Evolutionary conservation across 2,329 filamentous ascomycete species (phyloP), one percentile per base, ranked within the genome.

Genomic region (Fonsecaea nubica): DNA sequence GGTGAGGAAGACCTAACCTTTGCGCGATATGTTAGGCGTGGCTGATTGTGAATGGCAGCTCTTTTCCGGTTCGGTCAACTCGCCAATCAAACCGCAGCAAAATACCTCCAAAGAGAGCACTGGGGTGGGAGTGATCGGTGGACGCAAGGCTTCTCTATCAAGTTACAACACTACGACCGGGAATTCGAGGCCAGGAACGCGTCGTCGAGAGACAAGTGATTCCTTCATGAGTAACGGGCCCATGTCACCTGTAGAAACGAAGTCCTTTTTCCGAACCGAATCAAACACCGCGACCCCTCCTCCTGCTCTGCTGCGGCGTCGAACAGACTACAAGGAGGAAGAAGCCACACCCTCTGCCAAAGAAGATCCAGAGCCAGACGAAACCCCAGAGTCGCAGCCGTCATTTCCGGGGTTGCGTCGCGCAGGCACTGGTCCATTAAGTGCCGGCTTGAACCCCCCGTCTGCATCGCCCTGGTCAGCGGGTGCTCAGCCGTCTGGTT

Each of bases 21-120:
- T 64, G 55, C n/a, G 33, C 55, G 48, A 25, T 58, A 63, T 53
- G 45, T 36, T 68, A 12, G 32, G 18, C 63, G 12, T 48, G 35
- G 54, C 66, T 68, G 60, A 68, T 40, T 21, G 33, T 30, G 67
- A 64, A 67, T 71, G 76, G 69, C 77, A 97, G 90, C 82, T 91
- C 69, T 97, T 97, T 79, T 80, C 88, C 58, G 87, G 86, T 58
- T 95, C 96, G 70, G 93, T 99, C 76, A 99, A 98, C 78, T 97
- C 95, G 40, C 91, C 93, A 38, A 83, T 97, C 72, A 98, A 98
- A 79, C 90, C 92, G 8, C 87, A 88, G 36, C 90, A 92, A 75
- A 86, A 82, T 68, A 77, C 82, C 30, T 84, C 82, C 73, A 94
- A 92, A 81, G 88, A 80, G 78, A 84, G 78, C 67, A 84, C 77